Evolutionary conservation across 805 yeast genomes (phyloP), one percentile per base, ranked within the genome.

Genomic region (Metschnikowia matae): DNA sequence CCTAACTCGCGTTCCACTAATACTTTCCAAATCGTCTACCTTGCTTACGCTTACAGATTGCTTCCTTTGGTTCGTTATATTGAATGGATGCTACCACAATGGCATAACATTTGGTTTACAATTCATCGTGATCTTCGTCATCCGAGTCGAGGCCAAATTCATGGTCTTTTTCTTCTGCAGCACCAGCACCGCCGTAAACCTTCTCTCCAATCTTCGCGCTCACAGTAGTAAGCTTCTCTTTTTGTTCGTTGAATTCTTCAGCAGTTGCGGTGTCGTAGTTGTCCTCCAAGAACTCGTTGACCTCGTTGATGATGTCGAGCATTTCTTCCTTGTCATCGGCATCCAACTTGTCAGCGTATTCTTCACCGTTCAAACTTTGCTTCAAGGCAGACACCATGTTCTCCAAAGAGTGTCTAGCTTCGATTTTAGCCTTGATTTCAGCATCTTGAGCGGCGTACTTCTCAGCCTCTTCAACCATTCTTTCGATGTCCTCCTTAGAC

Each of bases 171-270:
- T 59, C 72, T 21, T 69, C 74, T 23, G 76, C 65, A 43, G 78
- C 81, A 51, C 78, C 82, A 53, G 79, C 84, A 41, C 46, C 52
- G 33, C 67, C 67, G 59, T 73, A 73, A 51, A 92, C 74, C 78
- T 92, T 94, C 57, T 92, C 80, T 46, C 96, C 88, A 64, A 94
- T 91, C 70, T 98, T 97, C 71, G 85, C 84, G 44, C 96, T 96
- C 63, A 86, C 75, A 62, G 86, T 81, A 55, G 85, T 81, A 69
- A 92, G 81, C 65, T 86, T 72, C 62, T 87, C 91, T 73, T 82
- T 88, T 75, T 90, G 95, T 71, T 90, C 97, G 50, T 89, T 95
- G 61, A 87, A 86, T 65, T 94, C 99, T 72, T 91, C 97, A 63
- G 86, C 81, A 47, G 96, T 80, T 42, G 97, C 97, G 55, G 87